These are phyloP conservation scores for Populus davidiana DNA, from an alignment of 345 rosid species.

Conservation along the genomic window DNA sequence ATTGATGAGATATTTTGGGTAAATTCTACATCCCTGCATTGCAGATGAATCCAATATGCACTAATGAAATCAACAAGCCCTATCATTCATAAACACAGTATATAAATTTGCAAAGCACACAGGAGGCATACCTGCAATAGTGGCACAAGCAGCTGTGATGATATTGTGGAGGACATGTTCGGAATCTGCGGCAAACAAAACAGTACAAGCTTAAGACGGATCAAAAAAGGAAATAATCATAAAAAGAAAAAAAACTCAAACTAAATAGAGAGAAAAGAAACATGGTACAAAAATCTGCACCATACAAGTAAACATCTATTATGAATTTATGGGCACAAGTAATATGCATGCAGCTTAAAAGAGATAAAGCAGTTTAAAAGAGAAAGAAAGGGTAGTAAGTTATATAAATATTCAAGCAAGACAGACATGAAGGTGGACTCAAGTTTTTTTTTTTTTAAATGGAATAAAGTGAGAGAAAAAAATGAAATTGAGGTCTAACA, in stretches of 20 bases:
- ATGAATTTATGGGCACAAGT: neutral
- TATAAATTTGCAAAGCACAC: neutral
- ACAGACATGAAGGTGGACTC: neutral
- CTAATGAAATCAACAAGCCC: neutral
- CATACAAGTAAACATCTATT: neutral
- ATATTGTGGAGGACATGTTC: constrained; percentile 70
- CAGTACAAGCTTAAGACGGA: constrained; percentile 4
- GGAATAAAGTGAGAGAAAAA: no score
- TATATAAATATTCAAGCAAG: no score
- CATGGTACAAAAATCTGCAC: neutral
- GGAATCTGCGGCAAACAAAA: constrained; percentile 53
- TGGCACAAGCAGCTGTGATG: constrained; percentile 63
- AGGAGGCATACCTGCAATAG: constrained; percentile 65
- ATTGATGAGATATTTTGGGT: neutral
- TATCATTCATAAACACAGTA: neutral
- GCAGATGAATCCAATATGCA: neutral
- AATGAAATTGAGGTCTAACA: neutral
- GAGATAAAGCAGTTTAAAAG: no score
- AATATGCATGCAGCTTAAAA: no score
- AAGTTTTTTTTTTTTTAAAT: neutral
- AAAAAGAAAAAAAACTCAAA: neutral
- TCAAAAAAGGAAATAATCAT: constrained; percentile 7
- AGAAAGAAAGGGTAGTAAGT: no score
- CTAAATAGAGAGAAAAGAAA: neutral
- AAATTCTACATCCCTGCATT: constrained; percentile 1